These are phyloP conservation scores for Lepidium didymum DNA, from an alignment of 345 rosid genomes.

Conservation along the genomic window DNA sequence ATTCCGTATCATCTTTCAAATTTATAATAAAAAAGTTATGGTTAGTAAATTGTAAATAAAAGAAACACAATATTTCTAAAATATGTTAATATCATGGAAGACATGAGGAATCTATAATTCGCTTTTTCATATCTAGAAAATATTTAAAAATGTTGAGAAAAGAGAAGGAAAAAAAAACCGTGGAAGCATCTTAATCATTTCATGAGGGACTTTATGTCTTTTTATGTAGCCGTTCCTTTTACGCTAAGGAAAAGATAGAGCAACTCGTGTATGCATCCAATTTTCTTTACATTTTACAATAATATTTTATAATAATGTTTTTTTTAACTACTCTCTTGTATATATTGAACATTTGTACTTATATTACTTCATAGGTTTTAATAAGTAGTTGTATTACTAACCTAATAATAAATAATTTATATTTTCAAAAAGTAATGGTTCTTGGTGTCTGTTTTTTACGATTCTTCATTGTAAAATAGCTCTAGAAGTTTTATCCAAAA, in stretches of 20 bases:
- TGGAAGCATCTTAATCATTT: conserved; percentile 30
- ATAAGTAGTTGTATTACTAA: neutral
- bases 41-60: neutral
- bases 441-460: neutral
- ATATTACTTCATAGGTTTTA: neutral
- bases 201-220: conserved; percentile 24
- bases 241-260: conserved; percentile 27
- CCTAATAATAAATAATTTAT: neutral
- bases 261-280: conserved; percentile 30
- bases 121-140: neutral
- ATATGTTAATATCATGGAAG: neutral
- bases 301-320: neutral
- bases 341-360: neutral
- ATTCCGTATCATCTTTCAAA: neutral
- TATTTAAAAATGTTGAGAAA: neutral
- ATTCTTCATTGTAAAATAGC: neutral
- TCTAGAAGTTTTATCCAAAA: neutral
- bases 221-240: conserved; percentile 28
- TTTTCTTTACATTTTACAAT: conserved; percentile 1
- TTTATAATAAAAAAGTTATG: neutral
- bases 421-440: neutral
- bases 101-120: neutral
- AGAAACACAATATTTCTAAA: neutral
- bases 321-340: neutral
- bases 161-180: neutral